phyloP scores from a whole-genome alignment of 1,284 basidiomycete species.

The Laetiporus sulphureus region DNA sequence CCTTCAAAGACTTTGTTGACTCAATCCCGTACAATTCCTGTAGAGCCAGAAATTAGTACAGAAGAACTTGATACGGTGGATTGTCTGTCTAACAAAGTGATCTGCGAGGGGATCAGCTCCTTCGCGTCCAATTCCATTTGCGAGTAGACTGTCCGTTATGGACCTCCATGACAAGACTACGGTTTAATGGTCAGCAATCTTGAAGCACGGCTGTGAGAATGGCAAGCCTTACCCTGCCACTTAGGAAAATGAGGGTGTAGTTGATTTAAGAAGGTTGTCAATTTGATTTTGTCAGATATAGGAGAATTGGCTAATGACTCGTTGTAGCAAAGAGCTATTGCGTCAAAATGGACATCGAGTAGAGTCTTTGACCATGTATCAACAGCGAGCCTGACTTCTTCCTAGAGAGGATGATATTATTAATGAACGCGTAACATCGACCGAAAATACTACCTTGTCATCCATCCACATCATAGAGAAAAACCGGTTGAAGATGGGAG shows the following conservation, averaged over 20 bases:
- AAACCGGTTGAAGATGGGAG: constrained; percentile 50
- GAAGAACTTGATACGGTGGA: too few relatives aligned
- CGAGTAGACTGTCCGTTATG: constrained; percentile 35
- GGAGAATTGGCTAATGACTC: constrained; percentile 50
- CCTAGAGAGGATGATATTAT: constrained; percentile 32
- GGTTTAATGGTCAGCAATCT: constrained; percentile 1
- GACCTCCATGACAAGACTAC: constrained; percentile 58
- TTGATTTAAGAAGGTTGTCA: constrained; percentile 57
- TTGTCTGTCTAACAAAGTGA: too few relatives aligned
- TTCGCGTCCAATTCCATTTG: not conserved
- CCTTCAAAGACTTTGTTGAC: too few relatives aligned
- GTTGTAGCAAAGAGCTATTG: constrained; percentile 60
- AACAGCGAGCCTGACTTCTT: constrained; percentile 54
- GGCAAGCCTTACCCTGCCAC: constrained; percentile 57
- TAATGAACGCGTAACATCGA: not conserved
- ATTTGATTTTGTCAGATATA: constrained; percentile 45
- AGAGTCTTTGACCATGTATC: constrained; percentile 52
- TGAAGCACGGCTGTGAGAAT: not conserved
- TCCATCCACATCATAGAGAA: constrained; percentile 64
- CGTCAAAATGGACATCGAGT: constrained; percentile 54
- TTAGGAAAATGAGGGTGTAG: constrained; percentile 55
- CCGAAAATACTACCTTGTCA: constrained; percentile 35
- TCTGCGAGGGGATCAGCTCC: too few relatives aligned
- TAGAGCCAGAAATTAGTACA: too few relatives aligned
- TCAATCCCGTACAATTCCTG: too few relatives aligned